phyloP scores from a whole-genome alignment of 169 alveolate species.

The Eimeria acervulina region DNA sequence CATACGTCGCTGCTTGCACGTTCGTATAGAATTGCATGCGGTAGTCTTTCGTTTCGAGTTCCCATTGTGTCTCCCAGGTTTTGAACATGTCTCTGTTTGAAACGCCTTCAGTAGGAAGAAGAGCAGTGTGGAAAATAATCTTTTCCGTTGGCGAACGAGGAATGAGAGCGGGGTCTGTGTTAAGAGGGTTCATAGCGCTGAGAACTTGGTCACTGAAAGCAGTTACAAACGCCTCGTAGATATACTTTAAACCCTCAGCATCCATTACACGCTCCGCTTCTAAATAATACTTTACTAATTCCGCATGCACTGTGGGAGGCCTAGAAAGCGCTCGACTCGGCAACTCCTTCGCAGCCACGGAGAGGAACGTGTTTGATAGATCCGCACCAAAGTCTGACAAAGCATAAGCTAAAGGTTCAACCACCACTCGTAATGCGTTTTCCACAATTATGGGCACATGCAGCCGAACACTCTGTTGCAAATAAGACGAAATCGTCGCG shows the following conservation, averaged over 20 bases:
- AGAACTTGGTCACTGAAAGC: background rate
- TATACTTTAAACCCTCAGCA: background rate
- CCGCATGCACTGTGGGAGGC: background rate
- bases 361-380: background rate
- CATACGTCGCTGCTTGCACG: constrained; percentile 13
- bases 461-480: background rate
- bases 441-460: background rate
- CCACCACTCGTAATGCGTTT: background rate
- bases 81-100: background rate
- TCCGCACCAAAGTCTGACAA: background rate
- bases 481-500: background rate
- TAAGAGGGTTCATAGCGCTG: background rate
- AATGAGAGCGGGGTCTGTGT: background rate
- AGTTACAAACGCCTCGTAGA: constrained; percentile 19
- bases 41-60: background rate
- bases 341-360: constrained; percentile 16
- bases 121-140: background rate
- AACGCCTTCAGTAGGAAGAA: background rate
- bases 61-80: background rate
- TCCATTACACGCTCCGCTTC: background rate
- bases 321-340: background rate
- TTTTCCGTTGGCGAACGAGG: background rate
- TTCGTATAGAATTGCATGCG: constrained; percentile 6
- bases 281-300: background rate
- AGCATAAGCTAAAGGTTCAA: background rate